phyloP scores from a whole-genome alignment of 352 stramenopile species.

The Globisporangium uncinulatum region DNA sequence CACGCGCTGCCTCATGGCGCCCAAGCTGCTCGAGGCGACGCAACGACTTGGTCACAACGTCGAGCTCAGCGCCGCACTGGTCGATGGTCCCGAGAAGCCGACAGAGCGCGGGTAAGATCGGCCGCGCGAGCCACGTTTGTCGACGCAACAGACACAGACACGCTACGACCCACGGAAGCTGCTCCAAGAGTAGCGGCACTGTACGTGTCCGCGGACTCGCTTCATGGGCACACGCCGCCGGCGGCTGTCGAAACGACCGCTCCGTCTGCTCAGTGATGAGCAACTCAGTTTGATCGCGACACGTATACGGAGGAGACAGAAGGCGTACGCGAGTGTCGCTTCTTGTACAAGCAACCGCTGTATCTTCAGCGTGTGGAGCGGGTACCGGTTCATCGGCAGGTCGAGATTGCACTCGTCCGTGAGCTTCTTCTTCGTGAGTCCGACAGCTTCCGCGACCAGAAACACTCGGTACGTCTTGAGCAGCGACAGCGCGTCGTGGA shows the following conservation, averaged over 20 bases:
- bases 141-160: slow-evolving; percentile 76
- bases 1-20: slow-evolving; percentile 40
- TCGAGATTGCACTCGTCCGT: slow-evolving; percentile 5
- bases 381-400: neutral
- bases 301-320: slow-evolving; percentile 55
- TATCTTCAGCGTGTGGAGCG: neutral
- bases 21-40: slow-evolving; percentile 62
- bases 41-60: slow-evolving; percentile 56
- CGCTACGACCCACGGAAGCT: slow-evolving; percentile 75
- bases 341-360: slow-evolving; percentile 62
- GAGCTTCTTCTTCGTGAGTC: slow-evolving; percentile 44
- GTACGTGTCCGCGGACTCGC: slow-evolving; percentile 31
- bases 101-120: slow-evolving; percentile 59
- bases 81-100: slow-evolving; percentile 62
- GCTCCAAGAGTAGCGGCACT: slow-evolving; percentile 50
- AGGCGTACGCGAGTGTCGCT: slow-evolving; percentile 55
- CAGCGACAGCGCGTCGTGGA: slow-evolving; percentile 34
- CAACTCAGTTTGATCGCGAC: slow-evolving; percentile 40
- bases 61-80: slow-evolving; percentile 65
- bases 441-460: slow-evolving; percentile 65
- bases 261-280: slow-evolving; percentile 48
- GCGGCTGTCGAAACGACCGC: slow-evolving; percentile 30
- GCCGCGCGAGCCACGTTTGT: slow-evolving; percentile 70
- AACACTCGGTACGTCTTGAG: slow-evolving; percentile 76
- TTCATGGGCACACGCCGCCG: slow-evolving; percentile 17